Conservation (phyloP, 345 rosid species). For the Nephelium lappaceum region DNA sequence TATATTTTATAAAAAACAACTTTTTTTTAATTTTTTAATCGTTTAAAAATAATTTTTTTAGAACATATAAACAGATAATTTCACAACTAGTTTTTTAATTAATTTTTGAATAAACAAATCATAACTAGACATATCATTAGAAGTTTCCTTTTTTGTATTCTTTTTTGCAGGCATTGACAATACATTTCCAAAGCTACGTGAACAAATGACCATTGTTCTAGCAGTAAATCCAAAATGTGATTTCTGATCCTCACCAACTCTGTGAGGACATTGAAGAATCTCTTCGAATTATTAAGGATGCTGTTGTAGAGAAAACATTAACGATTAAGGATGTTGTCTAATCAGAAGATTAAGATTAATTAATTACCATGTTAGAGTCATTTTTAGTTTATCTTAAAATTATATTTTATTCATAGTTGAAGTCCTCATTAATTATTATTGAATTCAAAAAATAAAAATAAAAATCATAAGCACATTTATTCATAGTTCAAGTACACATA, state of each 20-base stretch:
- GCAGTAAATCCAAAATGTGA: conserved; percentile 59
- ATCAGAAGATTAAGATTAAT: background rate
- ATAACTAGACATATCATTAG: background rate
- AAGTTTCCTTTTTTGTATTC: background rate
- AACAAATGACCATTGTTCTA: conserved; percentile 63
- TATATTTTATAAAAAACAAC: no score
- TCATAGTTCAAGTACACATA: no score
- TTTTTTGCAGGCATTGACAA: conserved; percentile 64
- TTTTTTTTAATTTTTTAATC: no score
- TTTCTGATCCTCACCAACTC: conserved; percentile 69
- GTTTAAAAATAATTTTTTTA: no score
- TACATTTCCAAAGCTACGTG: conserved; percentile 82
- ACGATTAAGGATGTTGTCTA: background rate
- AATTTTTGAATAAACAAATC: background rate
- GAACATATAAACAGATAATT: no score
- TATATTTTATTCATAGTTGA: no score
- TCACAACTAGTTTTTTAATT: background rate
- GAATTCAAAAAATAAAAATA: no score
- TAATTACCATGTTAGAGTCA: background rate
- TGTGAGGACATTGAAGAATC: conserved; percentile 60
- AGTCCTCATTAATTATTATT: no score
- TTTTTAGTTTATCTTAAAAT: no score
- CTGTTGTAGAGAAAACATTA: conserved; percentile 16
- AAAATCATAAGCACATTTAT: no score
- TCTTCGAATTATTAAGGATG: conserved; percentile 48